Conservation (phyloP, 495 filamentous ascomycete species). For the Tuber microsphaerosporum region DNA sequence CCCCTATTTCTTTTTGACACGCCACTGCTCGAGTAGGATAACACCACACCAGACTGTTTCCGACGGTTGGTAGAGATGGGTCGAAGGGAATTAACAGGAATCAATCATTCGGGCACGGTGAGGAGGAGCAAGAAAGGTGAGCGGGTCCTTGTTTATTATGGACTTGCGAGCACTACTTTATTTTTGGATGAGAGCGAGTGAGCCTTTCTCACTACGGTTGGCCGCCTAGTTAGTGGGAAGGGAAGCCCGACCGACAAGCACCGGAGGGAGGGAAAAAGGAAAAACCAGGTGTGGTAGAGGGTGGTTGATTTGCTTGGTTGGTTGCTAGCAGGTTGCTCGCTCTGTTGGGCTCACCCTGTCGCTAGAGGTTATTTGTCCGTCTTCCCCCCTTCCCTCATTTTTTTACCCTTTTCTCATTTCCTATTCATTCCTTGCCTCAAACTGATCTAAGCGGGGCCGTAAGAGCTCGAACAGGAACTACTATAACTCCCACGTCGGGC, state of each 20-base stretch:
- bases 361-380: not conserved
- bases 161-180: not conserved
- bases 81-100: not conserved
- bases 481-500: constrained; percentile 23
- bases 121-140: not conserved
- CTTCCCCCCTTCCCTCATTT: not conserved
- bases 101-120: not conserved
- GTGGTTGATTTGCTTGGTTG: not conserved
- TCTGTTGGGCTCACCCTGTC: not conserved
- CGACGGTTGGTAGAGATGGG: not conserved
- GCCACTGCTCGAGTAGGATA: constrained; percentile 29
- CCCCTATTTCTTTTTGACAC: constrained; percentile 19
- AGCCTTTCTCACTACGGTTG: not conserved
- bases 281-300: not conserved
- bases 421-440: constrained; percentile 28
- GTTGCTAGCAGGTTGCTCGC: not conserved
- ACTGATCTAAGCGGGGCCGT: constrained; percentile 35
- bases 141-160: not conserved
- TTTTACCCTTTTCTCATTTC: not conserved
- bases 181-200: not conserved
- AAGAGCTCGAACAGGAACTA: constrained; percentile 34
- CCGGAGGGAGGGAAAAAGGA: not conserved
- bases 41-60: constrained; percentile 14
- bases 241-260: not conserved
- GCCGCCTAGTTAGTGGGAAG: not conserved